phyloP scores from a whole-genome alignment of 306 rosid genomes.

The Begonia peltatifolia region DNA sequence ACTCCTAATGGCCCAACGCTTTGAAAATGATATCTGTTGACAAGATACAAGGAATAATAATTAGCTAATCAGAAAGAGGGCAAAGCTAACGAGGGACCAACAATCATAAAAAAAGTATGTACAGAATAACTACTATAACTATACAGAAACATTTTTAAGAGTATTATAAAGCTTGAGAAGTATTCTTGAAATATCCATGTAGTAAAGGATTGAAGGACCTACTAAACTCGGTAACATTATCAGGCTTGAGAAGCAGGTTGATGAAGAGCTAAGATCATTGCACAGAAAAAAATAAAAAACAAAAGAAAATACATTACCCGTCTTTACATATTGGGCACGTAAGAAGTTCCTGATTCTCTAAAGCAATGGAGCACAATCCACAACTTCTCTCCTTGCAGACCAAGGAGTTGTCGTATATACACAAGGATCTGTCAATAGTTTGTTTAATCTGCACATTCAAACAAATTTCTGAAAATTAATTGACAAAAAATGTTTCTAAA shows the following conservation, averaged over 20 bases:
- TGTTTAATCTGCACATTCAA: slow-evolving; percentile 41
- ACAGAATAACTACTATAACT: no score
- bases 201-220: no score
- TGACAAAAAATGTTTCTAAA: background rate
- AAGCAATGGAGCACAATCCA: slow-evolving; percentile 35
- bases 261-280: background rate
- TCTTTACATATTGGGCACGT: slow-evolving; percentile 64
- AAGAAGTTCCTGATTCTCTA: slow-evolving; percentile 31
- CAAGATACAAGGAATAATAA: slow-evolving; percentile 12
- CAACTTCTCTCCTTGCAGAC: slow-evolving; percentile 26
- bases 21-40: slow-evolving; percentile 66
- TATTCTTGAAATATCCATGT: no score
- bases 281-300: background rate
- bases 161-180: no score
- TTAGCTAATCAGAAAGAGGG: slow-evolving; percentile 10
- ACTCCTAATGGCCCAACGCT: slow-evolving; percentile 35
- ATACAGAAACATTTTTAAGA: no score
- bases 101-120: no score
- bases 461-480: slow-evolving; percentile 1
- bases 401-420: slow-evolving; percentile 30
- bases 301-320: slow-evolving; percentile 37
- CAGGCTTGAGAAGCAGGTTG: background rate
- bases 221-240: background rate
- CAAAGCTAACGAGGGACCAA: no score
- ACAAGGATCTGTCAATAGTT: slow-evolving; percentile 48